Percentiles rank a stretch among this genome's conserved stretches.
Evolutionary conservation across 2,329 filamentous ascomycete species (phyloP).

Genomic region (Hymenotorrendiella dingleyae): DNA sequence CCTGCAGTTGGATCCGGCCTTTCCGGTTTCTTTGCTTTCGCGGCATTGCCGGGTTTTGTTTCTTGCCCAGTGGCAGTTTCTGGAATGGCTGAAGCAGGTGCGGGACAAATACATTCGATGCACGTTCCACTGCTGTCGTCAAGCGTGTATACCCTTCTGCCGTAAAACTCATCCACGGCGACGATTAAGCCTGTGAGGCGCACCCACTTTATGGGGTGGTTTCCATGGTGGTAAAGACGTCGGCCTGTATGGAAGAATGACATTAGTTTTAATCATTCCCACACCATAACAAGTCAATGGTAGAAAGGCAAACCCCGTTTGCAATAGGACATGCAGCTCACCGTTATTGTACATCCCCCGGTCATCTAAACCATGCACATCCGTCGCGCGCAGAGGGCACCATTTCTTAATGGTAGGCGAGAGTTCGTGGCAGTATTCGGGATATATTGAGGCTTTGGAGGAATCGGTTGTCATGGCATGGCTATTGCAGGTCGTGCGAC

Average conservation of each 20-base stretch:
- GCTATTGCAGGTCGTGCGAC: slow-evolving; percentile 11
- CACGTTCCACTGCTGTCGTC: slow-evolving; percentile 59
- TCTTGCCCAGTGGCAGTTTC: background rate
- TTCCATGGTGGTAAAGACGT: slow-evolving; percentile 59
- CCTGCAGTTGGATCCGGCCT: slow-evolving; percentile 51
- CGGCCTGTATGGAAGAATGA: slow-evolving; percentile 38
- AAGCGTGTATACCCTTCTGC: slow-evolving; percentile 48
- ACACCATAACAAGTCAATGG: background rate
- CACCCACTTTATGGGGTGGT: slow-evolving; percentile 73
- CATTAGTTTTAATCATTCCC: background rate
- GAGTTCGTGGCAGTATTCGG: slow-evolving; percentile 57
- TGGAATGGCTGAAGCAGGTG: background rate
- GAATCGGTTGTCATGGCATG: slow-evolving; percentile 44
- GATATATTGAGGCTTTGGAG: slow-evolving; percentile 41
- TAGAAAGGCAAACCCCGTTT: background rate
- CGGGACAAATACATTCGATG: slow-evolving; percentile 39
- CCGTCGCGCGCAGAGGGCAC: slow-evolving; percentile 48
- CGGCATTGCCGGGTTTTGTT: background rate
- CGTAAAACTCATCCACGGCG: slow-evolving; percentile 46
- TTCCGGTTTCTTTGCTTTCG: slow-evolving; percentile 31
- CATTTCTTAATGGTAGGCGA: slow-evolving; percentile 55
- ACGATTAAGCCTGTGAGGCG: slow-evolving; percentile 67
- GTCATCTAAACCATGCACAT: slow-evolving; percentile 43
- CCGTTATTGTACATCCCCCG: slow-evolving; percentile 47
- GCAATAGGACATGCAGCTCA: slow-evolving; percentile 24